Percentiles rank a stretch among this genome's conserved stretches.
These are phyloP conservation scores for Backusella liffmaniae DNA, from an alignment of 192 early-diverging fungal genomes.

Conservation along the genomic window DNA sequence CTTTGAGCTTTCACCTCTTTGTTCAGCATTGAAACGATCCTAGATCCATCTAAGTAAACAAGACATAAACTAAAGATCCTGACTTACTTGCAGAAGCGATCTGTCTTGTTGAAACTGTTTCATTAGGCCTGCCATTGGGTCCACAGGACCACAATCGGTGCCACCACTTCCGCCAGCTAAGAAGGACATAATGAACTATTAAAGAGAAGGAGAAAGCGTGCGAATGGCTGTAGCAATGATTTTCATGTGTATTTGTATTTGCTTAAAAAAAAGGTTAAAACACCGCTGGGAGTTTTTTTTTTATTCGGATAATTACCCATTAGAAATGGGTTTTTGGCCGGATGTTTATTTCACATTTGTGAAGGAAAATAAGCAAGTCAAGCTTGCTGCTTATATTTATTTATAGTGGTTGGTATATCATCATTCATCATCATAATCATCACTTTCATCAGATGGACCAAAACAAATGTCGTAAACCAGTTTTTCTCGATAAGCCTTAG, in stretches of 20 bases:
- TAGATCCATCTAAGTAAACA: not conserved
- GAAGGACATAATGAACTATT: conserved; percentile 2
- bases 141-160: conserved; percentile 74
- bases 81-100: conserved; percentile 72
- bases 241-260: not conserved
- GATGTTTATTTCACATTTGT: too few species aligned
- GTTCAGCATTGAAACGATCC: conserved; percentile 28
- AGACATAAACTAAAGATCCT: not conserved
- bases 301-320: too few species aligned
- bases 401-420: too few species aligned
- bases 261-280: not conserved
- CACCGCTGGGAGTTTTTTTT: not conserved
- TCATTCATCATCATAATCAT: too few species aligned
- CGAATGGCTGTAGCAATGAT: not conserved
- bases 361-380: too few species aligned
- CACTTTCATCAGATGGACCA: too few species aligned
- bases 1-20: conserved; percentile 29
- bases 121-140: conserved; percentile 72
- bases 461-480: too few species aligned
- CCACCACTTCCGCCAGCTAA: conserved; percentile 29
- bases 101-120: conserved; percentile 79
- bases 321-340: too few species aligned
- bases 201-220: not conserved
- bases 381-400: too few species aligned
- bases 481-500: too few species aligned